Percentiles rank a stretch among this genome's conserved stretches.
phyloP scores from a whole-genome alignment of 2,329 filamentous ascomycete genomes.

The Dothistroma septosporum region DNA sequence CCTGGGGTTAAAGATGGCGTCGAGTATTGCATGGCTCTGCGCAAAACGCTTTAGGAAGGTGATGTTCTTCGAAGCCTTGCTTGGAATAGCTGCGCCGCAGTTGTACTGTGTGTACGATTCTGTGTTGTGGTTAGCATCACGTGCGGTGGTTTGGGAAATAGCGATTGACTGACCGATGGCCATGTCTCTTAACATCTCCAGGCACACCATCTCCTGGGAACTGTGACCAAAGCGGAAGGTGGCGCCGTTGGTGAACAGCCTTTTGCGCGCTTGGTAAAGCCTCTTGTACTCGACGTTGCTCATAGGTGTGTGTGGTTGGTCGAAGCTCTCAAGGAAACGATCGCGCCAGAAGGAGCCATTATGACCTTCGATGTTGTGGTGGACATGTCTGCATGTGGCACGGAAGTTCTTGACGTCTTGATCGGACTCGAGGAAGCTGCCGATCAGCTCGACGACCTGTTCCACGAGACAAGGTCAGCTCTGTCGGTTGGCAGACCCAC shows the following conservation, averaged over 20 bases:
- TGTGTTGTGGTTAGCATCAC: constrained; percentile 17
- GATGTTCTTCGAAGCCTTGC: not conserved
- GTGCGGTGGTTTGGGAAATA: not conserved
- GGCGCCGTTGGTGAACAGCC: constrained; percentile 26
- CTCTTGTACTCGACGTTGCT: constrained; percentile 34
- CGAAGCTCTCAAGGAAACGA: constrained; percentile 43
- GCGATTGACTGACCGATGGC: constrained; percentile 41
- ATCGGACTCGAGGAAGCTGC: constrained; percentile 38
- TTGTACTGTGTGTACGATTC: constrained; percentile 34
- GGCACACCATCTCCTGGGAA: constrained; percentile 31
- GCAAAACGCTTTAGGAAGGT: constrained; percentile 2
- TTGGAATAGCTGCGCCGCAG: not conserved
- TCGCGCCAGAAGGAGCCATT: constrained; percentile 46
- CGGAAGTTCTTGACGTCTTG: constrained; percentile 43
- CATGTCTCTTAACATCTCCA: constrained; percentile 41
- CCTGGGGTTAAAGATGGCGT: constrained; percentile 4
- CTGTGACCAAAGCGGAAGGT: constrained; percentile 28
- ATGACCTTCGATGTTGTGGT: constrained; percentile 40
- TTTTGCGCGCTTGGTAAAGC: constrained; percentile 35
- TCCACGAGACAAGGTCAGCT: not conserved
- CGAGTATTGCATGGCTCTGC: constrained; percentile 6
- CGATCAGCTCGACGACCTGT: constrained; percentile 42
- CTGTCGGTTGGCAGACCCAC: not conserved
- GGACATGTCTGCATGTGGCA: constrained; percentile 38
- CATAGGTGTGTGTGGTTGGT: constrained; percentile 25